Evolutionary conservation across 2,329 filamentous ascomycete genomes (phyloP), one percentile per base, ranked within the genome.

Genomic region (Teratosphaeriaceae sp.): DNA sequence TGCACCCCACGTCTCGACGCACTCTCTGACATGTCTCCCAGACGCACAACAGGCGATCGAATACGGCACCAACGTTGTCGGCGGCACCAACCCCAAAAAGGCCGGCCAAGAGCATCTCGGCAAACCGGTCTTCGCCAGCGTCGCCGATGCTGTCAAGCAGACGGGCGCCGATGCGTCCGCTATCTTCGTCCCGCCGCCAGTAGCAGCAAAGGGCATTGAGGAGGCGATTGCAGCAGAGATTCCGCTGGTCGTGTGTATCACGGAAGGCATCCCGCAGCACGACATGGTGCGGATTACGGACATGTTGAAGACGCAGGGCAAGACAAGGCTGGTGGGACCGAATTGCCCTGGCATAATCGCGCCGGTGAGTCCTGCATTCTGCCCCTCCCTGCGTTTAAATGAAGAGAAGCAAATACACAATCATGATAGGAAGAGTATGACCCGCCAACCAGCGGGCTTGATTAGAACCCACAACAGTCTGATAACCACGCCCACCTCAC

Each of bases 241-340:
- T 47, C 87, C 88, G 54, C 81, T 98, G 50, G 85, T 94, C 59
- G 92, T 98, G 61, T 96, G 89, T 69, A 97, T 97, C 63, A 97
- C 90, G 48, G 90, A 97, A 77, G 90, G 90, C 66, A 96, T 96
- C 60, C 90, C 89, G 57, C 90, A 96, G 72, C 88, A 96, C 70
- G 89, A 98, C 74, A 98, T 98, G 92, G 88, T 97, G 60, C 88
- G 90, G 73, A 95, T 97, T 70, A 96, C 92, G 67, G 82, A 88
- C 68, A 95, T 97, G 69, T 80, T 98, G 66, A 97, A 96, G 80
- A 87, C 89, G 43, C 92, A 98, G 75, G 82, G 74, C 76, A 97
- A 97, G 80, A 96, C 90, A 56, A 85, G 92, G 65, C 79, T 98
- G 62, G 88, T 97, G 50, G 90, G 90, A 57, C 90, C 90, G 63